A percentile compares a stretch with the other conserved stretches of the same genome.
phyloP scores from a whole-genome alignment of 768 basidiomycete genomes.

The Boletus edulis region DNA sequence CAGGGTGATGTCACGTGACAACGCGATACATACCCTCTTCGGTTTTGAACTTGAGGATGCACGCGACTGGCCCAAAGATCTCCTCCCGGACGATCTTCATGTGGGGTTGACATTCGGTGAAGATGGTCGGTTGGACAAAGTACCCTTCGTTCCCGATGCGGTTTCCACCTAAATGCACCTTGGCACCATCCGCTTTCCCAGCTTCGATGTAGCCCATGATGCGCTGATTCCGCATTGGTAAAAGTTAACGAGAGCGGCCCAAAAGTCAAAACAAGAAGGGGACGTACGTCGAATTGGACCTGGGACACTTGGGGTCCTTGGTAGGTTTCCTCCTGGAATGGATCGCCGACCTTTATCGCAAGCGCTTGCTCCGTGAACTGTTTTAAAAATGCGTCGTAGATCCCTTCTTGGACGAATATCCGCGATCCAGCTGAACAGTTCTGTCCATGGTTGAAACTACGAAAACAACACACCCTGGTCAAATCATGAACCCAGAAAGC shows the following conservation, averaged over 20 bases:
- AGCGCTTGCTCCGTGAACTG: constrained; percentile 6
- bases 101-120: constrained; percentile 3
- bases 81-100: constrained; percentile 14
- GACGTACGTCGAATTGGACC: constrained; percentile 4
- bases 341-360: constrained; percentile 7
- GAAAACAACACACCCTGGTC: neutral
- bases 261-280: neutral
- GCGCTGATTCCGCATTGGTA: neutral
- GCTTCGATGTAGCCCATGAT: constrained; percentile 12
- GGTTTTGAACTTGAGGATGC: constrained; percentile 6
- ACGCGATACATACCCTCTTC: neutral
- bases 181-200: constrained; percentile 5
- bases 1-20: too few relatives aligned
- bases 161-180: neutral
- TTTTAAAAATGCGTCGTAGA: constrained; percentile 3
- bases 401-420: constrained; percentile 9
- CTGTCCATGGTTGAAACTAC: constrained; percentile 9
- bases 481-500: neutral
- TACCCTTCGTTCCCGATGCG: constrained; percentile 5
- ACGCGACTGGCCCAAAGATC: constrained; percentile 11
- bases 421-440: constrained; percentile 10
- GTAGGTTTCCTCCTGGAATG: neutral
- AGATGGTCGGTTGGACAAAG: constrained; percentile 12
- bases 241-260: neutral
- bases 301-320: constrained; percentile 13